These are phyloP conservation scores for Lipomyces oligophaga DNA, from an alignment of 805 yeast species.

Conservation along the genomic window DNA sequence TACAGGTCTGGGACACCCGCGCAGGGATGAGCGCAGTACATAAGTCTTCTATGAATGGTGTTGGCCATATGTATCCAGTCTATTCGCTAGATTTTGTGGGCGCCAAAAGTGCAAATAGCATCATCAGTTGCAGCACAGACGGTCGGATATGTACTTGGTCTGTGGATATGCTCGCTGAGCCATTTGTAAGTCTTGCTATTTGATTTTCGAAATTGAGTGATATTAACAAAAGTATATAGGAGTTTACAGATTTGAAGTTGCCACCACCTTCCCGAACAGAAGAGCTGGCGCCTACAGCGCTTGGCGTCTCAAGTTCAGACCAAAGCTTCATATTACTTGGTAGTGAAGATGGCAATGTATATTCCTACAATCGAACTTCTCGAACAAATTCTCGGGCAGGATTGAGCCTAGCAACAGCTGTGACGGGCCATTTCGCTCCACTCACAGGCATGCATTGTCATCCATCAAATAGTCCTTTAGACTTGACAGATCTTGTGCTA, in stretches of 20 bases:
- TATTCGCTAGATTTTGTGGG: conserved; percentile 34
- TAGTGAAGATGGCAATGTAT: conserved; percentile 39
- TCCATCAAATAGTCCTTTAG: conserved; percentile 30
- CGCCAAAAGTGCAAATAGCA: conserved; percentile 32
- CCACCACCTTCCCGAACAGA: conserved; percentile 31
- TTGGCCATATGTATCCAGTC: conserved; percentile 39
- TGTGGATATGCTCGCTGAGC: conserved; percentile 39
- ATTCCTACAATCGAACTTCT: conserved; percentile 36
- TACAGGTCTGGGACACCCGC: conserved; percentile 51
- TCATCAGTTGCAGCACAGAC: conserved; percentile 40
- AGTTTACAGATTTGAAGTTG: conserved; percentile 31
- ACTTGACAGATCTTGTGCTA: conserved; percentile 34
- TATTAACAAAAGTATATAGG: conserved; percentile 20
- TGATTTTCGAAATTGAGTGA: neutral
- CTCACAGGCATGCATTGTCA: conserved; percentile 36
- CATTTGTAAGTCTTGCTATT: conserved; percentile 24
- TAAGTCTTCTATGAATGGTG: conserved; percentile 35
- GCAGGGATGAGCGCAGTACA: conserved; percentile 35
- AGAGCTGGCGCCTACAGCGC: conserved; percentile 35
- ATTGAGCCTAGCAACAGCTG: conserved; percentile 30
- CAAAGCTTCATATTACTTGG: conserved; percentile 38
- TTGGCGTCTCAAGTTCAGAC: conserved; percentile 34
- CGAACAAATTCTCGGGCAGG: conserved; percentile 37
- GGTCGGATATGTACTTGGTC: conserved; percentile 42
- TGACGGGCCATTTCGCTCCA: conserved; percentile 38